phyloP scores from a whole-genome alignment of 306 rosid species.

The Datisca glomerata region DNA sequence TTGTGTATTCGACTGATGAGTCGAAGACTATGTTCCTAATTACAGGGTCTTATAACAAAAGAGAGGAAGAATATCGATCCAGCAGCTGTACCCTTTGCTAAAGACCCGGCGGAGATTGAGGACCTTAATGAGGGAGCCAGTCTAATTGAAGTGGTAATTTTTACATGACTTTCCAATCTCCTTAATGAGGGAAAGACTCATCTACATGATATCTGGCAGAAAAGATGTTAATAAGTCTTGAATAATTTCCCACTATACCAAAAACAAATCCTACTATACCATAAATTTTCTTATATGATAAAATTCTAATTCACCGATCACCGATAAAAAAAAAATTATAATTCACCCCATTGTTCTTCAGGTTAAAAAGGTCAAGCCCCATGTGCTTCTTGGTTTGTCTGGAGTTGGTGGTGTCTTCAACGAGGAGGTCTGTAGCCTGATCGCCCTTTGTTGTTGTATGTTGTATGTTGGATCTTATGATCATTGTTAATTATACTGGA shows the following conservation, averaged over 20 bases:
- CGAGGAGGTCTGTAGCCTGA: slow-evolving; percentile 55
- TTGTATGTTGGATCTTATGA: too few relatives aligned
- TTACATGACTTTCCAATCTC: slow-evolving; percentile 8
- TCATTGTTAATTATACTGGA: too few relatives aligned
- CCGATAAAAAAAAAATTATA: background rate
- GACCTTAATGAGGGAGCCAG: slow-evolving; percentile 86
- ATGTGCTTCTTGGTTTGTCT: slow-evolving; percentile 93
- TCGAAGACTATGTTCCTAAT: slow-evolving; percentile 3
- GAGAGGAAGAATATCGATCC: slow-evolving; percentile 73
- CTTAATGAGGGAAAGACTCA: background rate
- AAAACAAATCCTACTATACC: too few relatives aligned
- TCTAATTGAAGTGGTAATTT: slow-evolving; percentile 86
- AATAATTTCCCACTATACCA: too few relatives aligned
- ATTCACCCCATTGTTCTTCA: slow-evolving; percentile 27
- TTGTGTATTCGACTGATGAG: too few relatives aligned
- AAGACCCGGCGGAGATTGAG: slow-evolving; percentile 48
- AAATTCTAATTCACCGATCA: background rate
- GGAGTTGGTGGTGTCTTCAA: slow-evolving; percentile 95
- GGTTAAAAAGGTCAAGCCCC: slow-evolving; percentile 89
- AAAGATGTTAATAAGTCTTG: too few relatives aligned
- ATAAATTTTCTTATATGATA: background rate
- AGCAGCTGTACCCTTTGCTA: slow-evolving; percentile 88
- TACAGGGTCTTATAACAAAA: slow-evolving; percentile 90
- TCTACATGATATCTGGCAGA: slow-evolving; percentile 2
- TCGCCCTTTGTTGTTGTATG: background rate